Evolutionary conservation across 2,329 filamentous ascomycete genomes (phyloP).

Genomic region (Penicillium sp.): DNA sequence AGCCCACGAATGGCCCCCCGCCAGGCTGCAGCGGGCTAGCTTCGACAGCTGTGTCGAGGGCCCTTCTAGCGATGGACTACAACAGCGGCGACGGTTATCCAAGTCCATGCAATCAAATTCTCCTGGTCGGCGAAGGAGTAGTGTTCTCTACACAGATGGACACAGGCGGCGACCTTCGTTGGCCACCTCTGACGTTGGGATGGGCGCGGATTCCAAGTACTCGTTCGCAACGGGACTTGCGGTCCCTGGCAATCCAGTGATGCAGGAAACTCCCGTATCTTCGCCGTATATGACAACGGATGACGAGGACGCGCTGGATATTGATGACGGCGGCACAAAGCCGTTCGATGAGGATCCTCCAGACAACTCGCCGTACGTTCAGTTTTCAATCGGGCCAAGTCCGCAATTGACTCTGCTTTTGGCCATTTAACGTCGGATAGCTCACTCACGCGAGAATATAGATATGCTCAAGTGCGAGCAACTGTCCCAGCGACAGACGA

Average conservation of each 20-base stretch:
- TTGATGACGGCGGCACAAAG: conserved; percentile 38
- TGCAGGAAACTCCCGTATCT: conserved; percentile 25
- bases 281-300: conserved; percentile 25
- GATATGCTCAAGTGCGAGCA: conserved; percentile 74
- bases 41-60: conserved; percentile 17
- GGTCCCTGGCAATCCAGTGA: conserved; percentile 26
- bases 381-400: background rate
- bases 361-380: conserved; percentile 34
- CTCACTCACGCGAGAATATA: conserved; percentile 14
- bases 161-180: conserved; percentile 29
- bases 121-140: conserved; percentile 18
- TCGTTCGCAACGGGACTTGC: conserved; percentile 34
- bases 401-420: background rate
- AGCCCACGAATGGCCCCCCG: background rate
- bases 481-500: conserved; percentile 77
- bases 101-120: conserved; percentile 18
- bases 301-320: conserved; percentile 22
- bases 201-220: conserved; percentile 35
- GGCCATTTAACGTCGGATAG: background rate
- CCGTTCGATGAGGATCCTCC: conserved; percentile 35
- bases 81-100: background rate
- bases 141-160: conserved; percentile 13
- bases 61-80: conserved; percentile 14
- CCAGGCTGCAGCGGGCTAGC: conserved; percentile 8
- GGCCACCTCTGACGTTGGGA: conserved; percentile 32